These are phyloP conservation scores for Wallacemonas rigidus DNA, from an alignment of 208 protist species.

Conservation along the genomic window DNA sequence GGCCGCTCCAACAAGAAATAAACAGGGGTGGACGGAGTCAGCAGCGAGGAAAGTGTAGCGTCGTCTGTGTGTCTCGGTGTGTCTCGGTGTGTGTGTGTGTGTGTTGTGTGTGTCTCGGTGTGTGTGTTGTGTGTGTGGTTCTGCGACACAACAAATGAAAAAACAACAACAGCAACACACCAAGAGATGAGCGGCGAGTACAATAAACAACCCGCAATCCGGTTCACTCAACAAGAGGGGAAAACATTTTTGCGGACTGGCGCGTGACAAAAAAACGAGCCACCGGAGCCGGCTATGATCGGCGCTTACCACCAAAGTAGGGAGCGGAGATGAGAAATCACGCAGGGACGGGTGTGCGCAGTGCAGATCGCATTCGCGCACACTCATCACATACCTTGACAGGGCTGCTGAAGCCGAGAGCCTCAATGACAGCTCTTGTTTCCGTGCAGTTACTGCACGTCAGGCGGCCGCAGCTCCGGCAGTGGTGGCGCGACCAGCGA, in stretches of 20 bases:
- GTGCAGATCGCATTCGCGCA: constrained; percentile 25
- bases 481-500: constrained; percentile 86
- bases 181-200: neutral
- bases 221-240: too few relatives aligned
- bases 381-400: constrained; percentile 88
- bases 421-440: constrained; percentile 50
- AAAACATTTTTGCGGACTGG: too few relatives aligned
- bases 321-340: neutral
- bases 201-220: too few relatives aligned
- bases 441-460: constrained; percentile 70
- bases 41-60: neutral
- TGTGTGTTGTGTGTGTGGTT: neutral
- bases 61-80: too few relatives aligned
- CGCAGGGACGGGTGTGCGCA: constrained; percentile 11
- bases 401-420: constrained; percentile 59
- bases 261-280: too few relatives aligned
- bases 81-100: neutral
- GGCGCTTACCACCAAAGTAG: neutral
- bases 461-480: constrained; percentile 80
- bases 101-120: too few relatives aligned
- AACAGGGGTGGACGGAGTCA: neutral
- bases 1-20: neutral
- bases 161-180: neutral
- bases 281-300: too few relatives aligned
- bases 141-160: neutral